Conservation (phyloP, 2,329 filamentous ascomycete genomes). For the Fusarium hostae region DNA sequence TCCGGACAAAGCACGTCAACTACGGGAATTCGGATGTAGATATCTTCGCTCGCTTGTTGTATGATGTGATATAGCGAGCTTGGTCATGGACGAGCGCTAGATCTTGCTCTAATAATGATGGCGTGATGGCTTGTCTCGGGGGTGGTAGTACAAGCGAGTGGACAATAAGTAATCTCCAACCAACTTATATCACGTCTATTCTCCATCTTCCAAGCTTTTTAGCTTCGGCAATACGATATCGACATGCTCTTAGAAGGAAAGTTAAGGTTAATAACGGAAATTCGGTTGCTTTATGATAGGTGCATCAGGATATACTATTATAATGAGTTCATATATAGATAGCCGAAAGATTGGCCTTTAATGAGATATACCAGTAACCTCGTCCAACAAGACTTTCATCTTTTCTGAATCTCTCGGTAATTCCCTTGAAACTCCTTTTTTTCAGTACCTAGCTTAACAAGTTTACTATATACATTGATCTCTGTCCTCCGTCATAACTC, state of each 20-base stretch:
- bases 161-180: background rate
- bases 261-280: background rate
- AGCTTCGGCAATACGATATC: background rate
- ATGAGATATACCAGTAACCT: background rate
- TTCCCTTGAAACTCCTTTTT: background rate
- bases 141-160: background rate
- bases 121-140: background rate
- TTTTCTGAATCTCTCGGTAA: background rate
- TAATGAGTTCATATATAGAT: background rate
- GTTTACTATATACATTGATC: background rate
- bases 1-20: constrained; percentile 5
- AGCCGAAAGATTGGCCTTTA: background rate
- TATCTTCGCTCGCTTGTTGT: background rate
- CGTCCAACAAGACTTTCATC: background rate
- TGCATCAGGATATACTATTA: background rate
- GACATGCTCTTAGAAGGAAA: background rate
- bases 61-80: background rate
- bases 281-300: background rate
- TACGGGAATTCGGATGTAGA: constrained; percentile 1
- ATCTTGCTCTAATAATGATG: background rate
- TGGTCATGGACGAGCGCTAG: background rate
- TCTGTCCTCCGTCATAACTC: background rate
- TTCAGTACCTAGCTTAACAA: background rate
- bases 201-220: background rate
- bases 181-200: background rate